Evolutionary conservation across 2,329 filamentous ascomycete species (phyloP).

Genomic region (Aureobasidium subglaciale): DNA sequence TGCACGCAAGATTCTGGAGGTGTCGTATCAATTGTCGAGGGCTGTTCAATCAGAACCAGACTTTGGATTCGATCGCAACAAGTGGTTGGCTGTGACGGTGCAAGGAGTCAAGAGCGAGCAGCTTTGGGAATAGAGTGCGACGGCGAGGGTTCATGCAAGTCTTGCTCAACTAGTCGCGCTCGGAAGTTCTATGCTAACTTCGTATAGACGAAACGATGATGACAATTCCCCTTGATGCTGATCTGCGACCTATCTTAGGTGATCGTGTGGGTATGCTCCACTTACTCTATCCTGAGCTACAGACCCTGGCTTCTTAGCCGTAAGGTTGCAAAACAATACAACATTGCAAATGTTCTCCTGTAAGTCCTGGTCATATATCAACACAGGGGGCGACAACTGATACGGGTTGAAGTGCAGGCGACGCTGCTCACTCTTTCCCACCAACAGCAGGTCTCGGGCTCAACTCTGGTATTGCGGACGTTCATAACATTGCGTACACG

Average conservation of each 20-base stretch:
- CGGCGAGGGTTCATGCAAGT: slow-evolving; percentile 35
- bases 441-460: slow-evolving; percentile 30
- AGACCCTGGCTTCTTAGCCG: slow-evolving; percentile 37
- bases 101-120: slow-evolving; percentile 28
- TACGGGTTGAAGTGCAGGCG: slow-evolving; percentile 24
- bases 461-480: slow-evolving; percentile 30
- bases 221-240: slow-evolving; percentile 40
- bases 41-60: slow-evolving; percentile 18
- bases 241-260: slow-evolving; percentile 32
- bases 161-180: background rate
- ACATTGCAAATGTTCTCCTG: slow-evolving; percentile 32
- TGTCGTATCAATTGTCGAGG: background rate
- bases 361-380: too few species aligned
- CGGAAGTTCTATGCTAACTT: too few species aligned
- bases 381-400: too few species aligned
- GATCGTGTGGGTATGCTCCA: slow-evolving; percentile 39
- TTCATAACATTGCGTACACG: slow-evolving; percentile 32
- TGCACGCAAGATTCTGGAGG: background rate
- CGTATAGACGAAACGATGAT: slow-evolving; percentile 36
- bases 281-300: slow-evolving; percentile 36
- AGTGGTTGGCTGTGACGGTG: slow-evolving; percentile 34
- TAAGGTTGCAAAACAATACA: slow-evolving; percentile 35
- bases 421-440: slow-evolving; percentile 31
- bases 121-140: slow-evolving; percentile 32
- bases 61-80: slow-evolving; percentile 31